Evolutionary conservation across 2,329 filamentous ascomycete species (phyloP), one percentile per base, ranked within the genome.

Genomic region (Polychaeton citri): DNA sequence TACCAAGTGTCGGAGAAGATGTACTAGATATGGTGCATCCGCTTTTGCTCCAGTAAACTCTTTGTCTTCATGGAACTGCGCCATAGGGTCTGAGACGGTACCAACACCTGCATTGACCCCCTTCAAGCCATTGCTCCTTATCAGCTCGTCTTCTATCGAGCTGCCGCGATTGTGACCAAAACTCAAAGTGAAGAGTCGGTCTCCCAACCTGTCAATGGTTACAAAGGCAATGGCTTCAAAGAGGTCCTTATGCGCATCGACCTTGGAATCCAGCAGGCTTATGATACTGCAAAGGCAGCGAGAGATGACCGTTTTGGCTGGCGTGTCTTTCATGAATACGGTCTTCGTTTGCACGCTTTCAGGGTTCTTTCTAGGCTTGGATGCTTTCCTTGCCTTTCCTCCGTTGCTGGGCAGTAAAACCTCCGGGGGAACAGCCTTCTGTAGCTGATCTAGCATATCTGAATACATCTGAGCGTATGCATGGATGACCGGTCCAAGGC

Each of bases 221-320:
- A 59, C 44, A 36, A 57, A 66, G 2, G 58, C 47, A 21, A 64
- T 59, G 2, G 61, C 62, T 47, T 66, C 63, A 35, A 65, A 65
- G 1, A 68, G 41, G 15, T 57, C 46, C 19, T 55, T 54, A 28
- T 66, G 61, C 8, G 50, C 28, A 3, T 47, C 38, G 13, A 53
- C 43, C 7, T 50, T 54, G 19, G 57, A 46, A 19, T 62, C 56
- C 2, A 65, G 50, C 10, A 53, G 44, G 1, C 54, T 50, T 4
- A 65, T 39, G 3, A 62, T 42, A 4, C 52, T 52, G 2, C 49
- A 50, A 1, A 66, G 44, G 17, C 65, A 53, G 16, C 56, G 51
- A 2, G 59, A 50, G 8, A 54, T 43, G 3, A 40, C n/a, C n/a
- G n/a, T n/a, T n/a, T n/a, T 7, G 36, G 5, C 30, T 15, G n/a